Percentiles rank a stretch among this genome's conserved stretches.
phyloP scores from a whole-genome alignment of 2,329 filamentous ascomycete species.

The Beauveria pseudobassiana region DNA sequence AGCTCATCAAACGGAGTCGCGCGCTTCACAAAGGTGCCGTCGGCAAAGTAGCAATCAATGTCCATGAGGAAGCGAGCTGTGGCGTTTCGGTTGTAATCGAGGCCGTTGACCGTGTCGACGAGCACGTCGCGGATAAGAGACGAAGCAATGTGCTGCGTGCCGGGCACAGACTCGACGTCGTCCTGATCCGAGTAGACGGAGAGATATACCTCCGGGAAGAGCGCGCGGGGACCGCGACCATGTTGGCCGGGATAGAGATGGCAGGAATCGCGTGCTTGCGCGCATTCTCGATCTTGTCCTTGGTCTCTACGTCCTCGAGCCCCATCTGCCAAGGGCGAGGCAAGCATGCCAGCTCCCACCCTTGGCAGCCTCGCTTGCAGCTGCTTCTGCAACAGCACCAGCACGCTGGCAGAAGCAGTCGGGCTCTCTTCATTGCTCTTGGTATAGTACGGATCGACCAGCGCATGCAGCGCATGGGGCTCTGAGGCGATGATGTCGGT shows the following conservation, averaged over 20 bases:
- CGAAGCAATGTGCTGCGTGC: constrained; percentile 65
- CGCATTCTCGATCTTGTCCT: constrained; percentile 49
- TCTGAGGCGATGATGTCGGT: constrained; percentile 91
- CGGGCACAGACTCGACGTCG: constrained; percentile 81
- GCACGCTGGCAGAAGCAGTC: constrained; percentile 58
- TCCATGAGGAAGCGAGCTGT: constrained; percentile 88
- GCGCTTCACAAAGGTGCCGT: constrained; percentile 85
- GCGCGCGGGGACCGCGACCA: constrained; percentile 66
- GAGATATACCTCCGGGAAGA: constrained; percentile 91
- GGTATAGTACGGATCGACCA: constrained; percentile 78
- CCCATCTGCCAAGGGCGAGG: constrained; percentile 62
- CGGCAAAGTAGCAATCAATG: constrained; percentile 87
- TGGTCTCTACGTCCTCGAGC: constrained; percentile 51
- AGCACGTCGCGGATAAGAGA: constrained; percentile 79
- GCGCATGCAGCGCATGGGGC: constrained; percentile 71
- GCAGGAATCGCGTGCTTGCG: constrained; percentile 72
- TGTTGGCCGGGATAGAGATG: constrained; percentile 66
- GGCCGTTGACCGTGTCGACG: constrained; percentile 85
- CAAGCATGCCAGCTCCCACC: constrained; percentile 66
- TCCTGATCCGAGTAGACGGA: constrained; percentile 88
- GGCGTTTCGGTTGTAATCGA: constrained; percentile 85
- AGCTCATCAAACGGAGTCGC: constrained; percentile 89
- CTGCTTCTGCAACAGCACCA: constrained; percentile 79
- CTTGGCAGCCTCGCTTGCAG: constrained; percentile 67
- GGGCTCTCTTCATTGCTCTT: constrained; percentile 56